Conservation (phyloP, 495 filamentous ascomycete genomes). For the Penicillium psychrofluorescens region DNA sequence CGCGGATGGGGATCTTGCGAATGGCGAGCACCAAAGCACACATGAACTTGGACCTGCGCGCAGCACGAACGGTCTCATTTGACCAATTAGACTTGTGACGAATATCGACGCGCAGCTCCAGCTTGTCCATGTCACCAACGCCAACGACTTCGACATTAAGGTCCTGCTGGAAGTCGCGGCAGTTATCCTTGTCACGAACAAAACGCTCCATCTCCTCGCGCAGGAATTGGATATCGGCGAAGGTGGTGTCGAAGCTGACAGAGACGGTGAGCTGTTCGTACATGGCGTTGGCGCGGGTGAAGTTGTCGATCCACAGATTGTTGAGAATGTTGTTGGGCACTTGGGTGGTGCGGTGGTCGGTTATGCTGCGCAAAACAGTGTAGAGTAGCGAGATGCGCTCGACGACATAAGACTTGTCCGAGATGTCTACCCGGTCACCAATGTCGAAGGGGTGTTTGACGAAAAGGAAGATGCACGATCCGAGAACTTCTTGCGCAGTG, state of each 20-base stretch:
- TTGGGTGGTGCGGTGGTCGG: slow-evolving; percentile 77
- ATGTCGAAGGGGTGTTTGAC: slow-evolving; percentile 95
- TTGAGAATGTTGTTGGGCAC: slow-evolving; percentile 89
- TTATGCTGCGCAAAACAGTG: slow-evolving; percentile 82
- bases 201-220: slow-evolving; percentile 77
- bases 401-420: slow-evolving; percentile 62
- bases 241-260: slow-evolving; percentile 75
- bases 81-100: slow-evolving; percentile 96
- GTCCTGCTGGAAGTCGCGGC: slow-evolving; percentile 83
- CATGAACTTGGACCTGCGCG: slow-evolving; percentile 92
- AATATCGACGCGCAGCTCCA: slow-evolving; percentile 75
- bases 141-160: slow-evolving; percentile 69
- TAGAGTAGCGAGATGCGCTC: slow-evolving; percentile 93
- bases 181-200: slow-evolving; percentile 78
- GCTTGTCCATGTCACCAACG: slow-evolving; percentile 80
- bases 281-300: slow-evolving; percentile 85
- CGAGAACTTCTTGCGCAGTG: slow-evolving; percentile 88
- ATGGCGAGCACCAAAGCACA: slow-evolving; percentile 84
- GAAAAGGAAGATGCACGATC: slow-evolving; percentile 95
- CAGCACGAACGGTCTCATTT: slow-evolving; percentile 75
- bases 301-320: slow-evolving; percentile 86
- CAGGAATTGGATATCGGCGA: slow-evolving; percentile 80
- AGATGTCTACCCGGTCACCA: slow-evolving; percentile 86
- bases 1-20: slow-evolving; percentile 79
- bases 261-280: slow-evolving; percentile 73